These are phyloP conservation scores for Lojkania enalia DNA, from an alignment of 2,329 filamentous ascomycete genomes.

Conservation along the genomic window DNA sequence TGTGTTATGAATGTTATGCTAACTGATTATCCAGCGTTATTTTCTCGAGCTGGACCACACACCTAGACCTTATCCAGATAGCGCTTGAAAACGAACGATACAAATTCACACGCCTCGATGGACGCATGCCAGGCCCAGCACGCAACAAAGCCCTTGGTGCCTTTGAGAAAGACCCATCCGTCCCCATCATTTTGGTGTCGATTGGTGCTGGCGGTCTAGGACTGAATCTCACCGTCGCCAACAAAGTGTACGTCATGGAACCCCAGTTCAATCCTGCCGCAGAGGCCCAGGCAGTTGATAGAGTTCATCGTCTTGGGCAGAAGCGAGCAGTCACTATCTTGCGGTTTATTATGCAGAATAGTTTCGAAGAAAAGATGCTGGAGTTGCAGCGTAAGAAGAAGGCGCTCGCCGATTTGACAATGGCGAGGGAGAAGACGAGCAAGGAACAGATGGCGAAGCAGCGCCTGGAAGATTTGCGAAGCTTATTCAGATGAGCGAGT, in stretches of 20 bases:
- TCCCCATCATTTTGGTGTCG: conserved; percentile 85
- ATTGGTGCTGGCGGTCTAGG: conserved; percentile 91
- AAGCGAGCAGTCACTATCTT: conserved; percentile 84
- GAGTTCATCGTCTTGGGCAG: conserved; percentile 70
- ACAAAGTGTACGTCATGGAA: conserved; percentile 94
- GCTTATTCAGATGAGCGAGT: conserved; percentile 53
- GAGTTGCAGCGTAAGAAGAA: conserved; percentile 90
- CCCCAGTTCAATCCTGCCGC: conserved; percentile 96
- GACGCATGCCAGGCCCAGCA: conserved; percentile 76
- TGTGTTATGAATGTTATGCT: conserved; percentile 5
- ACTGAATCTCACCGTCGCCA: conserved; percentile 85
- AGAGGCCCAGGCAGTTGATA: conserved; percentile 91
- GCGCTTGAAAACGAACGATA: conserved; percentile 72
- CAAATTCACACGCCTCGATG: conserved; percentile 79
- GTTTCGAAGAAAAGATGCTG: conserved; percentile 94
- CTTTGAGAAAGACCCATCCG: conserved; percentile 71
- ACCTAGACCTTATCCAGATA: conserved; percentile 87
- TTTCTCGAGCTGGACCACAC: conserved; percentile 94
- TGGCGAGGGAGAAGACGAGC: conserved; percentile 54
- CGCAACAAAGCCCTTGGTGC: conserved; percentile 74
- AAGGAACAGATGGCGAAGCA: conserved; percentile 67
- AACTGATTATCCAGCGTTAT: conserved; percentile 64
- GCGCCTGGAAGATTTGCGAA: conserved; percentile 63
- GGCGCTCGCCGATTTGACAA: conserved; percentile 80
- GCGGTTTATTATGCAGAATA: conserved; percentile 85